Evolutionary conservation across 2,329 filamentous ascomycete genomes (phyloP), one percentile per base, ranked within the genome.

Genomic region (Colletotrichum musae): DNA sequence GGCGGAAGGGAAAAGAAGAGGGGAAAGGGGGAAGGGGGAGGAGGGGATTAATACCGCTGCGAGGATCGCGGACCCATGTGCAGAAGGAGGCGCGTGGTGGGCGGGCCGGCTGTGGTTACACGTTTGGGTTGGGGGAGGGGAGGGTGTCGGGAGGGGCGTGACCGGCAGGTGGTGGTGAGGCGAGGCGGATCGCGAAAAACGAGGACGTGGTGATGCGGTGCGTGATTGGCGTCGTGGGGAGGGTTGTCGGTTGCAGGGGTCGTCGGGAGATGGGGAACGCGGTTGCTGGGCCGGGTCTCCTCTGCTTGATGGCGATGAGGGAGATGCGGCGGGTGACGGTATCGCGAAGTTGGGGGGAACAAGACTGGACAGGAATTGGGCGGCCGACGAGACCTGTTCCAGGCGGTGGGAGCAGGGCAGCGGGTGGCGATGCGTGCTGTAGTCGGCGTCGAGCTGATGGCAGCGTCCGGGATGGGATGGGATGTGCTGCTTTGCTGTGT

Each of bases 61-160:
- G 66, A 66, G 47, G n/a, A 65, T 66, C 61, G 66, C 61, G 61
- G 66, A 69, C 66, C 61, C 66, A 69, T 69, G 66, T 69, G 66
- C 61, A 56, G 54, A 28, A 16, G 54, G 45, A n/a, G 32, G 50
- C 21, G 56, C 28, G 50, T 47, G 66, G 41, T 50, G 41, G 54
- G 47, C 54, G 45, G 32, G 24, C 36, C 50, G 50, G 18, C 28
- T 6, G n/a, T 61, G 56, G 41, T 65, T 64, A 69, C 66, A 62
- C 66, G 61, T 43, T 10, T 36, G 32, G 32, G 32, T 12, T 56
- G 24, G 28, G 41, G 28, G 56, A 13, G 26, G 24, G 56, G 56
- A 13, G 26, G 24, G 56, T n/a, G 56, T 65, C 32, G 50, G 47
- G 24, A 54, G 18, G 39, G 59, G 47, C 59, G 39, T 47, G 50